Conservation (phyloP, 73 alveolate genomes). For the Paramecium primaurelia region DNA sequence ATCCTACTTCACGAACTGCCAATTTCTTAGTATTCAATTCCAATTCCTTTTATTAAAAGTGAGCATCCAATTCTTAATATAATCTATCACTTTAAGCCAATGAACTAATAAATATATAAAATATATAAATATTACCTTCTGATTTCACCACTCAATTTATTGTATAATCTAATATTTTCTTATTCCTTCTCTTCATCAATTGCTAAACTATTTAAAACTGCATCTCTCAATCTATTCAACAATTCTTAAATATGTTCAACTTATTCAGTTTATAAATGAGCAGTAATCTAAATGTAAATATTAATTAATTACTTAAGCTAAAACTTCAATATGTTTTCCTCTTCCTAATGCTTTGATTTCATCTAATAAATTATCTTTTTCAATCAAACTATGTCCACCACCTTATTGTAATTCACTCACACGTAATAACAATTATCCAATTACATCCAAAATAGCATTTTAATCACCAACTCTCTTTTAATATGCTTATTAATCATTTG, state of each 20-base stretch:
- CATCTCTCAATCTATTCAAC: not conserved
- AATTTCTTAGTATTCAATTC: not conserved
- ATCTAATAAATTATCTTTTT: not conserved
- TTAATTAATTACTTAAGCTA: not conserved
- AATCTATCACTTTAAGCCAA: not conserved
- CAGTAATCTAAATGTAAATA: not conserved
- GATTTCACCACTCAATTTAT: not conserved
- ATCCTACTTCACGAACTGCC: not conserved
- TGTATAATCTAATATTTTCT: slow-evolving; percentile 22
- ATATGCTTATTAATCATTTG: not conserved
- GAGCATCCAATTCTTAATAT: not conserved
- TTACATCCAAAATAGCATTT: not conserved
- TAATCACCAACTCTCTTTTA: not conserved
- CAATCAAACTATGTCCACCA: slow-evolving; percentile 24
- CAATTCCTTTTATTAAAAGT: not conserved
- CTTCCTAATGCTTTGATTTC: slow-evolving; percentile 31
- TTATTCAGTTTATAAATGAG: slow-evolving; percentile 11
- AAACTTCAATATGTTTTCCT: slow-evolving; percentile 33
- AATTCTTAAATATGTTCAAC: not conserved
- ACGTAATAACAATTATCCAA: not conserved
- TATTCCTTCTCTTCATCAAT: slow-evolving; percentile 39
- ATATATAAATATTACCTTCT: not conserved
- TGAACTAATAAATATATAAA: not conserved
- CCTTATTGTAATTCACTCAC: not conserved
- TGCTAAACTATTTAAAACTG: not conserved